Percentiles rank a stretch among this genome's conserved stretches.
These are phyloP conservation scores for Hibiscus tridactylites DNA, from an alignment of 345 rosid species.

Conservation along the genomic window DNA sequence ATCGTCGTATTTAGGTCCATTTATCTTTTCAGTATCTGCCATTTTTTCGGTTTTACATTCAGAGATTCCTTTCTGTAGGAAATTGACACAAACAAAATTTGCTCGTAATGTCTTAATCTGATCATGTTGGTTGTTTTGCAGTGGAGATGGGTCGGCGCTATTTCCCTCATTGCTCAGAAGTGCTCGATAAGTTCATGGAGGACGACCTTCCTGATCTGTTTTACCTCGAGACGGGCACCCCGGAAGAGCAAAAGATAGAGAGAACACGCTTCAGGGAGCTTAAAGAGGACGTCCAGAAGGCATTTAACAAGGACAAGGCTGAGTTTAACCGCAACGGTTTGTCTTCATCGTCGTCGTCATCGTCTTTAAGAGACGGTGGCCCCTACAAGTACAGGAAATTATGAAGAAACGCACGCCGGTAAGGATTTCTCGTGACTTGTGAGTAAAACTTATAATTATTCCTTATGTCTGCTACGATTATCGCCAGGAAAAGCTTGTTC, in stretches of 20 bases:
- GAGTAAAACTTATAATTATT: not conserved
- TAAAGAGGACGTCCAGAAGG: conserved; percentile 72
- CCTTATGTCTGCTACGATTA: not conserved
- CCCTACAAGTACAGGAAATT: conserved; percentile 22
- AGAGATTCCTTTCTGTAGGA: not conserved
- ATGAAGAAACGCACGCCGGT: conserved; percentile 16
- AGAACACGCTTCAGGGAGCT: conserved; percentile 70
- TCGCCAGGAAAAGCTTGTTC: not conserved
- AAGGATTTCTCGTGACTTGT: not conserved
- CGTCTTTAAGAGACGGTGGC: conserved; percentile 31
- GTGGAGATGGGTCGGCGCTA: conserved; percentile 83
- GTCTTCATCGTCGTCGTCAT: conserved; percentile 54
- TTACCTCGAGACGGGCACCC: conserved; percentile 58
- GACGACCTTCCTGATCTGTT: conserved; percentile 85
- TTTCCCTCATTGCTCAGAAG: conserved; percentile 81
- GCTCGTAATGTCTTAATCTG: not conserved
- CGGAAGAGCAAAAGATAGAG: conserved; percentile 55
- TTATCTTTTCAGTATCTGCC: no score
- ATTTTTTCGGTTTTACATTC: not conserved
- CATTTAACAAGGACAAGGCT: conserved; percentile 79
- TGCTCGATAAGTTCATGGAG: conserved; percentile 91
- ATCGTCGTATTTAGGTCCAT: not conserved
- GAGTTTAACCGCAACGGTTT: conserved; percentile 43
- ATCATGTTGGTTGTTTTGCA: conserved; percentile 20
- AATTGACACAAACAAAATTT: not conserved